A percentile compares a stretch with the other conserved stretches of the same genome.
Conservation (phyloP, 2,329 filamentous ascomycete species). For the Rhynchosporium secalis region DNA sequence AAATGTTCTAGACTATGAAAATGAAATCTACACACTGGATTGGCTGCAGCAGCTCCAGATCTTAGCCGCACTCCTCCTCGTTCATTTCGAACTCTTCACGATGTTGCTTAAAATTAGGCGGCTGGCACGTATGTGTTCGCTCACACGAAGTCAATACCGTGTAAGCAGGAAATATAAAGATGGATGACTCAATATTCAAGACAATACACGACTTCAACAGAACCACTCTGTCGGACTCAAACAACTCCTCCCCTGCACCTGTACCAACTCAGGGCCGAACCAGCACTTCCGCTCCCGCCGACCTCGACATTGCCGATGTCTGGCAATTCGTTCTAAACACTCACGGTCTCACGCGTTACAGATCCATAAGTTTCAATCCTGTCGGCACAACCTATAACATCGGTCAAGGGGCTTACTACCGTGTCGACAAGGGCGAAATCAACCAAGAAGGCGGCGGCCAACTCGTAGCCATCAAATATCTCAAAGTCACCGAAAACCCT, state of each 20-base stretch:
- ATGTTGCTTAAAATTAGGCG: neutral
- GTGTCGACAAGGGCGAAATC: neutral
- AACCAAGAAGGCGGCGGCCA: neutral
- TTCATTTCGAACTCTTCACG: neutral
- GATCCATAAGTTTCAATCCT: neutral
- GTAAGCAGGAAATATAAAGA: neutral
- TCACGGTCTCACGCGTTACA: neutral
- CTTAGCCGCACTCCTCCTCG: neutral
- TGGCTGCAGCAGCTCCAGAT: neutral
- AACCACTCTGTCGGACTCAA: neutral
- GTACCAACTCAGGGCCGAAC: neutral
- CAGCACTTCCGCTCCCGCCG: neutral
- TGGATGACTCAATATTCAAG: neutral
- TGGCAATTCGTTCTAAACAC: neutral
- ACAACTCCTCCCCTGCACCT: neutral
- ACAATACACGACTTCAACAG: neutral
- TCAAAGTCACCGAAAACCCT: neutral
- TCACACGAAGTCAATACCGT: neutral
- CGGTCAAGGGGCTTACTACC: slow-evolving; percentile 2
- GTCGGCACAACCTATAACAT: neutral
- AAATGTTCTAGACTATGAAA: no score
- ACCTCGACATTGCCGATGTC: neutral
- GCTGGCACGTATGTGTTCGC: no score
- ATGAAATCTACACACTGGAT: neutral
- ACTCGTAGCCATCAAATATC: slow-evolving; percentile 3